Conservation (phyloP, 129 eudicot species). For the Flaveria bidentis region DNA sequence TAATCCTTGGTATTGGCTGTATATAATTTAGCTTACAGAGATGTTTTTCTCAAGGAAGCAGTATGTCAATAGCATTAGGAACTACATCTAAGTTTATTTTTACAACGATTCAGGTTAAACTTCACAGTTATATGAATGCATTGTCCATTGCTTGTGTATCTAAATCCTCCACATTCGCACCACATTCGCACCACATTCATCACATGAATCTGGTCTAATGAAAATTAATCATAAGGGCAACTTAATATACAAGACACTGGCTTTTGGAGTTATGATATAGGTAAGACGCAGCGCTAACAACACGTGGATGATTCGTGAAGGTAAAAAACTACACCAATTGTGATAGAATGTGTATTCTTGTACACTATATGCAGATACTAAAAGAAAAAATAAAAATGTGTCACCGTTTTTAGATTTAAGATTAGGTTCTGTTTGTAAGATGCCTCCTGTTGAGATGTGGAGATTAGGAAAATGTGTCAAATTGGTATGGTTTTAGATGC, state of each 20-base stretch:
- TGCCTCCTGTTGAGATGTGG: conserved; percentile 34
- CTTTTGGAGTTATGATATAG: conserved; percentile 11
- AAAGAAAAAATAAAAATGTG: background rate
- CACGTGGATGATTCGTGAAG: conserved; percentile 29
- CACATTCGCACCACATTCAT: conserved; percentile 4
- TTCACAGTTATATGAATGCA: no score
- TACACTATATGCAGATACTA: conserved; percentile 11
- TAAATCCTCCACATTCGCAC: conserved; percentile 6
- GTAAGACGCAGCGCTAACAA: conserved; percentile 16
- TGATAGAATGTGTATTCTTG: conserved; percentile 13
- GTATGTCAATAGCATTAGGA: conserved; percentile 8
- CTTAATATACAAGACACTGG: conserved; percentile 14
- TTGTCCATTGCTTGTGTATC: background rate
- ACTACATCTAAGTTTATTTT: conserved; percentile 9
- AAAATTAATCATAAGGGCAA: conserved; percentile 7
- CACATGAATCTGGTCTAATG: background rate
- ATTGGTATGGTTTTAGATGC: conserved; percentile 43
- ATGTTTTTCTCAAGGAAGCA: background rate
- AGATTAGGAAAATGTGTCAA: conserved; percentile 45
- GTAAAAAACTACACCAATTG: background rate
- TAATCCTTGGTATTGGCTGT: background rate
- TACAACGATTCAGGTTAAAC: conserved; percentile 14
- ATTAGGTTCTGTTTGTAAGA: conserved; percentile 30
- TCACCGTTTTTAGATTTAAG: conserved; percentile 22
- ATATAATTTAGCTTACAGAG: conserved; percentile 15